Base-by-base conservation (phyloP, 371 early-diverging fungal species). In the Lichtheimia hyalospora region DNA sequence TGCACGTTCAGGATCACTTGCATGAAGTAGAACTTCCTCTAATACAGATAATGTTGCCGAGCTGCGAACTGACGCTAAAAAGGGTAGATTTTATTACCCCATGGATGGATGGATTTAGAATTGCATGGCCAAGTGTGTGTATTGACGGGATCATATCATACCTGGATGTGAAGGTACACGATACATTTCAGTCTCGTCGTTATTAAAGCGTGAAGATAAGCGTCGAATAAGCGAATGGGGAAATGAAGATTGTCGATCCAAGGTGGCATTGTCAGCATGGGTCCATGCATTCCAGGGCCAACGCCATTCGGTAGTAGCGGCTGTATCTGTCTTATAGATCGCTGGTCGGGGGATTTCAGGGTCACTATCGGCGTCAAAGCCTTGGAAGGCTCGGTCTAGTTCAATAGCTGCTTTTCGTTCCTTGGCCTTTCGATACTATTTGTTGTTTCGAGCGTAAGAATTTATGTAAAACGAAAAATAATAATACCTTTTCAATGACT, bases 1-100 rank as follows among this genome's bases (percentile, higher is more conserved):
- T 0, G 68, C 74, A 1, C 67, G 75, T 66, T 91, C 91, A 4
- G 84, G 78, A 18, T 76, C 74, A 28, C 70, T 70, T n/a, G 79
- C 82, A 61, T 67, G 58, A 34, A 68, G 42, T 16, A 68, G 41
- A n/a, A 79, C 79, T 43, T 72, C 77, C 5, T 85, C 79, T 40
- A 87, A 70, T 12, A 75, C 52, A 2, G 69, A 55, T 27, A 67
- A 28, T 0, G 64, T 63, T 40, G 63, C 57, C 7, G 66, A 49
- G 18, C 63, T 63, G 34, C 57, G 61, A 8, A 66, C 46, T 13
- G 70, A 70, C 13, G 24, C 70, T 70, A 57, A 44, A 53, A 42
- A 34, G 34, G 34, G 34, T 34, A 34, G 34, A 27, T 27, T 27
- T 27, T 7, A 27, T 34, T 34, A 34, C 34, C 34, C 34, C 34